Base-by-base conservation (phyloP, 345 rosid species). In the Salix suchowensis region DNA sequence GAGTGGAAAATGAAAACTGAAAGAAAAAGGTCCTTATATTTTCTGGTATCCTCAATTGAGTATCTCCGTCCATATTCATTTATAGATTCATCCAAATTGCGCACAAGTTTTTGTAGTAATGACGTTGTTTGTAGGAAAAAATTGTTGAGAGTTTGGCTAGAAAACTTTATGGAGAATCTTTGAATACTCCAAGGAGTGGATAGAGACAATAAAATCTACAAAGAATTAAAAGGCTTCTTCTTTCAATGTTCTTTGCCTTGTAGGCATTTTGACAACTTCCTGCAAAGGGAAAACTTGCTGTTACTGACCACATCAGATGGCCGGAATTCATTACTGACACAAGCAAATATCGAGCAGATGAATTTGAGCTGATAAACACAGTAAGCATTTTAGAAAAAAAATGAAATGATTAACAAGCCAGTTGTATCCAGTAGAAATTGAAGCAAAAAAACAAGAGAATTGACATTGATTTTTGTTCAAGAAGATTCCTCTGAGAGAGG, bases 391-490 rank as follows among this genome's bases (percentile, higher is more conserved):
- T 4, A 9, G 9, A 36, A 18, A 36, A 32, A 7, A 2, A 24
- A n/a, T 32, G 26, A 21, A 30, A 39, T 18, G 1, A 28, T 46
- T 7, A 9, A 13, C 32, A 55, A 37, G 8, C 24, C 9, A 10
- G 2, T 9, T 21, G 1, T 0, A 12, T 11, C 39, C 14, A 18
- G 11, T 40, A 26, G 13, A 32, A 30, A 10, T 28, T 46, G 21
- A 62, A 65, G 28, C 61, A 42, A 65, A 74, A 62, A 2, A 52
- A 32, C 9, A 26, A 46, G 19, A 44, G 32, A 28, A 7, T 18
- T 36, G n/a, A 64, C 54, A 24, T 74, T 74, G n/a, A 42, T 18
- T 65, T 34, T 46, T 34, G 70, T 64, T 44, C 30, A 74, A 67
- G 54, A 54, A 26, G 26, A 50, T 50, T 76, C 40, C 32, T 42